Conservation (phyloP, 257 asterid genomes). For the Craterostigma plantagineum region DNA sequence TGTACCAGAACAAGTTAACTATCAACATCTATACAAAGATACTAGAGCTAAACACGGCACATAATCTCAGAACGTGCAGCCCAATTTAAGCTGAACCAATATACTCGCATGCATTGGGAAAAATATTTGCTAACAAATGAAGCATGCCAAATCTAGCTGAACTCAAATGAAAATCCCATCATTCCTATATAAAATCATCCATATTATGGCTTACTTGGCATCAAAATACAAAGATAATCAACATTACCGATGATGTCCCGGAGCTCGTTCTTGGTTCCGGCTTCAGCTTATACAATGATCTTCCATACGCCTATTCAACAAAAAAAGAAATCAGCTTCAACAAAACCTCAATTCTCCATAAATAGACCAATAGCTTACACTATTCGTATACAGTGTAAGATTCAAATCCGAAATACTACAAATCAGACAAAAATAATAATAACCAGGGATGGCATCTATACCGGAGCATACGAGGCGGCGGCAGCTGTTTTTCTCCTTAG, state of each 20-base stretch:
- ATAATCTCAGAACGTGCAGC: too few relatives aligned
- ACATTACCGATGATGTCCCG: slow-evolving; percentile 29
- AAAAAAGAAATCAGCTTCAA: neutral
- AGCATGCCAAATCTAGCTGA: too few relatives aligned
- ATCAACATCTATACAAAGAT: too few relatives aligned
- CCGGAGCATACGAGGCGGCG: slow-evolving; percentile 51
- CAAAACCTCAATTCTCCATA: neutral
- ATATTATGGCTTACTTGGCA: neutral
- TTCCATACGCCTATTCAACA: slow-evolving; percentile 29
- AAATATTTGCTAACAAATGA: too few relatives aligned
- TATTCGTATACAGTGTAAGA: neutral
- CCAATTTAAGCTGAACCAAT: too few relatives aligned
- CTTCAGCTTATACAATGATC: slow-evolving; percentile 26
- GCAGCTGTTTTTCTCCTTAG: slow-evolving; percentile 66
- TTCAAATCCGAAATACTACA: neutral
- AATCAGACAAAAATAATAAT: neutral
- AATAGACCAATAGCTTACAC: slow-evolving; percentile 1
- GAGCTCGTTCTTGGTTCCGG: slow-evolving; percentile 25
- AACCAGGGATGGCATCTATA: slow-evolving; percentile 7
- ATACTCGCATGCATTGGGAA: too few relatives aligned
- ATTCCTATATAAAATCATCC: neutral
- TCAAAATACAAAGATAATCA: neutral
- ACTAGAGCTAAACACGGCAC: too few relatives aligned
- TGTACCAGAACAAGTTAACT: neutral
- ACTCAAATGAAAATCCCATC: too few relatives aligned